Percentiles rank a stretch among this genome's conserved stretches.
phyloP scores from a whole-genome alignment of 2,329 filamentous ascomycete species.

The Colletotrichum endophyticum region DNA sequence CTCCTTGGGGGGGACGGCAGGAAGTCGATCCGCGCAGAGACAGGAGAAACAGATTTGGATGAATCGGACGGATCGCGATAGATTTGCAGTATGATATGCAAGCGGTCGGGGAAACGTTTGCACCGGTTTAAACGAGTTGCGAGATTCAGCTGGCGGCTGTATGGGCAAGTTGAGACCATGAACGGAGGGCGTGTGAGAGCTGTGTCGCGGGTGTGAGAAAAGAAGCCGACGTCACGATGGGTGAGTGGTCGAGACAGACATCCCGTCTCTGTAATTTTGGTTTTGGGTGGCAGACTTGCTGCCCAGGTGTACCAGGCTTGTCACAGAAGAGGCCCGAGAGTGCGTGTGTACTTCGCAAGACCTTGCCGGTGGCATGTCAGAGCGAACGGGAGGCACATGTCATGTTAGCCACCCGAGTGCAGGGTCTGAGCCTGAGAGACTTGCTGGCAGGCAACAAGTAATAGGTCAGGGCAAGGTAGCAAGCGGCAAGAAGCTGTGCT shows the following conservation, averaged over 20 bases:
- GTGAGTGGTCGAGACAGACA: background rate
- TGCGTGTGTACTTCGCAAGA: background rate
- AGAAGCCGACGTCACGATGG: background rate
- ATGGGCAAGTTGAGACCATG: background rate
- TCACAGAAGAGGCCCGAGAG: slow-evolving; percentile 11
- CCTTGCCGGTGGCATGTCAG: background rate
- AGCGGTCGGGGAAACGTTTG: background rate
- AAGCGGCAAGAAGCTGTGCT: background rate
- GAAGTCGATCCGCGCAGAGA: background rate
- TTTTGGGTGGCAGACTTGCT: background rate
- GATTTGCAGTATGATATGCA: background rate
- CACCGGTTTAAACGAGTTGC: background rate
- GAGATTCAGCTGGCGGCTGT: background rate
- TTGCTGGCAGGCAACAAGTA: background rate
- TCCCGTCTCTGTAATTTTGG: background rate
- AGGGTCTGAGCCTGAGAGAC: background rate
- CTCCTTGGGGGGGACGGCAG: background rate
- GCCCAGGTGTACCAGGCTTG: slow-evolving; percentile 9
- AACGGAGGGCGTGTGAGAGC: background rate
- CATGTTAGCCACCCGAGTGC: background rate
- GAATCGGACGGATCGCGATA: background rate
- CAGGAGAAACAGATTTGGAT: background rate
- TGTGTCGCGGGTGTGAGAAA: background rate
- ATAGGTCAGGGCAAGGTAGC: background rate
- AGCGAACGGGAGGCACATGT: background rate